These are phyloP conservation scores for Mortierella claussenii DNA, from an alignment of 192 early-diverging fungal species.

Conservation along the genomic window DNA sequence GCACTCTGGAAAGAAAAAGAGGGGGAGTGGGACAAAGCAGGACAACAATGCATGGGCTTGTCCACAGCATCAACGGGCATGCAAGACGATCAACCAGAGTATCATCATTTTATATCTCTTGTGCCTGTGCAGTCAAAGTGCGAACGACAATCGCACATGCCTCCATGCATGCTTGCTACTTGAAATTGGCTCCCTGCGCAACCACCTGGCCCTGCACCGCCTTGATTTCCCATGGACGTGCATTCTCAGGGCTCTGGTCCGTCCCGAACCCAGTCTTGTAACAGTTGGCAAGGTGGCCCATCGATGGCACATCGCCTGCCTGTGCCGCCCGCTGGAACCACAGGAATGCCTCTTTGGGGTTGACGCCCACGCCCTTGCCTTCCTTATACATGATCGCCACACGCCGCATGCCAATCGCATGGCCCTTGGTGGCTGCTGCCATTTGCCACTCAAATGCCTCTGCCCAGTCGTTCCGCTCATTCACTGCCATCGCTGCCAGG, in stretches of 20 bases:
- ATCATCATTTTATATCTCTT: no score
- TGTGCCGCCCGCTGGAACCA: slow-evolving; percentile 75
- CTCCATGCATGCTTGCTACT: no score
- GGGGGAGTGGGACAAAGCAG: no score
- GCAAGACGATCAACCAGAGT: no score
- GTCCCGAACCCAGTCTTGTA: slow-evolving; percentile 85
- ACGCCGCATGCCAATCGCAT: slow-evolving; percentile 66
- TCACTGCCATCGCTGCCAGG: slow-evolving; percentile 65
- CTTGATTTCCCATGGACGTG: slow-evolving; percentile 69
- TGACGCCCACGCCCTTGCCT: slow-evolving; percentile 61
- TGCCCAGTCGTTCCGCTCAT: slow-evolving; percentile 52
- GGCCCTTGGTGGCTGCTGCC: slow-evolving; percentile 58
- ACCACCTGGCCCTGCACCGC: slow-evolving; percentile 58
- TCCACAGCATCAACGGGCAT: no score
- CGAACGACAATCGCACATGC: no score
- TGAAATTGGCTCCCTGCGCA: slow-evolving; percentile 45
- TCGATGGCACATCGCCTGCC: slow-evolving; percentile 77
- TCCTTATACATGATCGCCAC: slow-evolving; percentile 69
- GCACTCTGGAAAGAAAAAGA: no score
- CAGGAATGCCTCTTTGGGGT: slow-evolving; percentile 56
- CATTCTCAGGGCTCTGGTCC: slow-evolving; percentile 59
- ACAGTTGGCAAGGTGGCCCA: slow-evolving; percentile 81
- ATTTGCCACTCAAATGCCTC: slow-evolving; percentile 68
- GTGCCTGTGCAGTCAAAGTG: no score
- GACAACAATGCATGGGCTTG: no score